Base-by-base conservation (phyloP, 169 alveolate species). In the Plasmodium berghei region DNA sequence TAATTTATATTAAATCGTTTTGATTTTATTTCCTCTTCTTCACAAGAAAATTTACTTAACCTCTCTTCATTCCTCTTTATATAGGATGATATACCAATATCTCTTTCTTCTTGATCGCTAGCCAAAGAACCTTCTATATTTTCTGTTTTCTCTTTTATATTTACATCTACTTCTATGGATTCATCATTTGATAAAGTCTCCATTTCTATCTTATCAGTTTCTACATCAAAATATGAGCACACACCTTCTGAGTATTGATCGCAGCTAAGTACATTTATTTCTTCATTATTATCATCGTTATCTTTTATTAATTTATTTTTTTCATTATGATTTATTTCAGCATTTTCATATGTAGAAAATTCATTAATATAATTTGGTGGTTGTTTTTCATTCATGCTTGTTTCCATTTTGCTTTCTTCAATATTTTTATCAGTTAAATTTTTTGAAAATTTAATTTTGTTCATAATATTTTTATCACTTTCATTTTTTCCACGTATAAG, bases 1-100 rank as follows among this genome's bases (percentile, higher is more conserved):
- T 83, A 83, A 67, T 83, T 83, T 16, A 83, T 83, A 61, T 83
- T 83, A 67, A 83, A 83, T 16, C 55, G 58, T 6, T 55, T 28
- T 34, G 67, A 71, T 16, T 64, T 56, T 59, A 74, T 18, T 74
- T 72, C 69, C 18, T 2, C 55, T 52, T 72, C 45, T 28, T 1
- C 40, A 18, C 59, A 20, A 18, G 49, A 18, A 9, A 22, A 24
- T 55, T 72, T 24, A 10, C 46, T 16, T 18, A 12, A 16, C 26
- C 10, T 14, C 0, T 69, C n/a, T 2, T 26, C 16, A 63, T 70
- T 52, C 18, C 10, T 34, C 77, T 70, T 20, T n/a, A 34, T 12
- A 48, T 46, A 12, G 66, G 54, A 70, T 34, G 42, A 0, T 3
- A 34, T 34, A 4, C 0, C 42, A 34, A 10, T 70, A 22, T 48